These are phyloP conservation scores for Colletotrichum tamarilloi DNA, from an alignment of 2,329 filamentous ascomycete genomes.

Conservation along the genomic window DNA sequence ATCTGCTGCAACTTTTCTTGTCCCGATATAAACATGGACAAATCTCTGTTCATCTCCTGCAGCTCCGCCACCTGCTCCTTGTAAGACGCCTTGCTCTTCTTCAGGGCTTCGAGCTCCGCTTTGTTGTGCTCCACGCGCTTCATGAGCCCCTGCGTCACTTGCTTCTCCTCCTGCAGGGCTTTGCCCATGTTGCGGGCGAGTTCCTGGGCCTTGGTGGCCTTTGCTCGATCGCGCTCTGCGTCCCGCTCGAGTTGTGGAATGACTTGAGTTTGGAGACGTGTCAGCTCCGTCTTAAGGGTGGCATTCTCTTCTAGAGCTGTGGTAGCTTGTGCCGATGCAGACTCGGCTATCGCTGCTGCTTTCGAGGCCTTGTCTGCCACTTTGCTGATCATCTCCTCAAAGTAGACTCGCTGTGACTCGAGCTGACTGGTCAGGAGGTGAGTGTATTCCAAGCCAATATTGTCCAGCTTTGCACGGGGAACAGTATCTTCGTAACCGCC, in stretches of 20 bases:
- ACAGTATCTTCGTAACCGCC: slow-evolving; percentile 73
- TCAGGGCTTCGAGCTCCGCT: slow-evolving; percentile 67
- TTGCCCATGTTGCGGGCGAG: slow-evolving; percentile 81
- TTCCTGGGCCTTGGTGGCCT: slow-evolving; percentile 77
- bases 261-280: slow-evolving; percentile 62
- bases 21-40: slow-evolving; percentile 88
- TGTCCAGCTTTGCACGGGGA: slow-evolving; percentile 75
- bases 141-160: slow-evolving; percentile 83
- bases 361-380: slow-evolving; percentile 89
- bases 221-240: slow-evolving; percentile 73
- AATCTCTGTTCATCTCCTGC: slow-evolving; percentile 86
- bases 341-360: slow-evolving; percentile 75
- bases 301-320: slow-evolving; percentile 58
- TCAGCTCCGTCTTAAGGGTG: slow-evolving; percentile 55
- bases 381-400: slow-evolving; percentile 90
- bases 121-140: slow-evolving; percentile 82
- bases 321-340: slow-evolving; percentile 63
- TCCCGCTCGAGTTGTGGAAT: slow-evolving; percentile 80
- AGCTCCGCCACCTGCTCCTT: slow-evolving; percentile 77
- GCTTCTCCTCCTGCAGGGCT: slow-evolving; percentile 87
- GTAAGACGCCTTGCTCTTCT: slow-evolving; percentile 66
- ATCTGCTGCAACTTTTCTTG: slow-evolving; percentile 82
- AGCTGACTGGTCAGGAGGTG: slow-evolving; percentile 93
- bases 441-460: slow-evolving; percentile 93
- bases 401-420: slow-evolving; percentile 92